These are phyloP conservation scores for Flaveria trinervia DNA, from an alignment of 129 eudicot species.

Conservation along the genomic window DNA sequence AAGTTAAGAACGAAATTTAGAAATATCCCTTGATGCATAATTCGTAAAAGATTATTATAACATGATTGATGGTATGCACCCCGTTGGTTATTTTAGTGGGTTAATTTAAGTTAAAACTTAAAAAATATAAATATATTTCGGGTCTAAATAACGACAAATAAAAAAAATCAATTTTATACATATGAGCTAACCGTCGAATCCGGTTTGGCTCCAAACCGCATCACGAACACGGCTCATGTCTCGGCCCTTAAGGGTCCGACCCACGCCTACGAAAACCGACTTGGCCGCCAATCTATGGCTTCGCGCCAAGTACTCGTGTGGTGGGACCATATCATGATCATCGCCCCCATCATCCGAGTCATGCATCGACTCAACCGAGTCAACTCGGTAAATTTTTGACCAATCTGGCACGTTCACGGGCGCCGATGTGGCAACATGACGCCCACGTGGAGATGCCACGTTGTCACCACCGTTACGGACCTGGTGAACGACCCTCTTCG, in stretches of 20 bases:
- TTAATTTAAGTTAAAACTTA: slow-evolving; percentile 3
- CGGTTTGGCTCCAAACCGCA: slow-evolving; percentile 98
- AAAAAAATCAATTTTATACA: not conserved
- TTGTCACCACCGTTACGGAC: slow-evolving; percentile 44
- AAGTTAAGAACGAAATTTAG: too few relatives aligned
- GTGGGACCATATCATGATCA: slow-evolving; percentile 60
- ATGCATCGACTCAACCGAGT: slow-evolving; percentile 74
- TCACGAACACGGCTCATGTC: slow-evolving; percentile 94
- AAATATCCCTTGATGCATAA: too few relatives aligned
- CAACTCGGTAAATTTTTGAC: slow-evolving; percentile 79
- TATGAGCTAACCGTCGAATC: slow-evolving; percentile 64
- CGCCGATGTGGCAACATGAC: slow-evolving; percentile 73
- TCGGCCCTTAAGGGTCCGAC: slow-evolving; percentile 95
- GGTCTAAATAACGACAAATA: slow-evolving; percentile 19
- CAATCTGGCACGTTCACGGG: slow-evolving; percentile 93
- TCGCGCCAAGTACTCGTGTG: slow-evolving; percentile 86
- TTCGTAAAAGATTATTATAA: too few relatives aligned
- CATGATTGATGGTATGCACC: too few relatives aligned
- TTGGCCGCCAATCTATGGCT: slow-evolving; percentile 58
- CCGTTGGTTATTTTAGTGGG: too few relatives aligned
- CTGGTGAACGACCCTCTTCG: slow-evolving; percentile 67
- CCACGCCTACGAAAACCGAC: slow-evolving; percentile 87
- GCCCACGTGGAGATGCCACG: slow-evolving; percentile 49
- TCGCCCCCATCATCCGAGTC: slow-evolving; percentile 68
- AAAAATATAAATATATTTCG: not conserved